Conservation (phyloP, 2,329 filamentous ascomycete species). For the Onygenales sp. region DNA sequence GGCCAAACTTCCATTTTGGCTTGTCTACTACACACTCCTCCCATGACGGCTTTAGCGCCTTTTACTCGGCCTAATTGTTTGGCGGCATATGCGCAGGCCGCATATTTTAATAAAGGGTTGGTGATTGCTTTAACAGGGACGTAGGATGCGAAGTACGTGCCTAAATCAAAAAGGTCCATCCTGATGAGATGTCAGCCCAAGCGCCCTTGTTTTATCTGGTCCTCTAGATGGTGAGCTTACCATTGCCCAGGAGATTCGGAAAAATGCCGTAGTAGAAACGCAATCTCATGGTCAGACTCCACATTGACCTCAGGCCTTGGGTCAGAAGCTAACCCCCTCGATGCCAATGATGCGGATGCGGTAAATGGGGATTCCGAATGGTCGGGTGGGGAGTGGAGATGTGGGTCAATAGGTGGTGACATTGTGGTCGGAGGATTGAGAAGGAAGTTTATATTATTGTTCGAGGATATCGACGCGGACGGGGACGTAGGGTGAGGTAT, state of each 20-base stretch:
- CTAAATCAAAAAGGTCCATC: slow-evolving; percentile 40
- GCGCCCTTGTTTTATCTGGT: neutral
- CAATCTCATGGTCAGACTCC: slow-evolving; percentile 46
- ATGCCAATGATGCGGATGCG: slow-evolving; percentile 14
- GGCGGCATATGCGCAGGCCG: slow-evolving; percentile 52
- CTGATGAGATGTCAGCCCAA: slow-evolving; percentile 14
- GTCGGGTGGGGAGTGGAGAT: slow-evolving; percentile 21
- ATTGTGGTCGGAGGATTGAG: slow-evolving; percentile 39
- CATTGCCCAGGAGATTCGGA: slow-evolving; percentile 51
- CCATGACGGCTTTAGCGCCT: slow-evolving; percentile 41
- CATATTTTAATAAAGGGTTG: slow-evolving; percentile 40
- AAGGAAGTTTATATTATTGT: slow-evolving; percentile 47
- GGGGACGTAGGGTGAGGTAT: slow-evolving; percentile 31
- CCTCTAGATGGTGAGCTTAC: slow-evolving; percentile 23
- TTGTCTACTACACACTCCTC: slow-evolving; percentile 36
- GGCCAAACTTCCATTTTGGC: slow-evolving; percentile 47
- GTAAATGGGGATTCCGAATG: slow-evolving; percentile 23
- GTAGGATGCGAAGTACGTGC: slow-evolving; percentile 51
- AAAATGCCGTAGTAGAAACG: slow-evolving; percentile 52
- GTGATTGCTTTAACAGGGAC: slow-evolving; percentile 49
- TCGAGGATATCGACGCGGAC: slow-evolving; percentile 33
- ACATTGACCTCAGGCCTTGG: slow-evolving; percentile 19
- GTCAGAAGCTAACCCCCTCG: slow-evolving; percentile 14
- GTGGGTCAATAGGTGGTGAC: slow-evolving; percentile 37
- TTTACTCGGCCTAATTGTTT: slow-evolving; percentile 51